These are phyloP conservation scores for Irpex rosettiformis DNA, from an alignment of 1,284 basidiomycete genomes.

Conservation along the genomic window DNA sequence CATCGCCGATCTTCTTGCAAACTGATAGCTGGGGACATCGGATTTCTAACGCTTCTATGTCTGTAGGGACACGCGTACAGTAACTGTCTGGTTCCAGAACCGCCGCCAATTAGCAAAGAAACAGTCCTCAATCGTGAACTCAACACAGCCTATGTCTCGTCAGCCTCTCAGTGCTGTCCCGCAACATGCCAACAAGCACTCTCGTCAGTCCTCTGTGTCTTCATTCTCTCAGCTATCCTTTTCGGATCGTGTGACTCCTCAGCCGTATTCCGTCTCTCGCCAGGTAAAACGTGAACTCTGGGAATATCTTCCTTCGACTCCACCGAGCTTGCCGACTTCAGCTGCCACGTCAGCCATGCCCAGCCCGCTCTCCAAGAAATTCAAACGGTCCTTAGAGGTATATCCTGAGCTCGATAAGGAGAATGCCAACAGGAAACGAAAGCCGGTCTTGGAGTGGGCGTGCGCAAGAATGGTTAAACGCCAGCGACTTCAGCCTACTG, in stretches of 20 bases:
- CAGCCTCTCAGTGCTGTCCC: constrained; percentile 10
- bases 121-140: constrained; percentile 13
- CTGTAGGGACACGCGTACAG: constrained; percentile 24
- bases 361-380: constrained; percentile 9
- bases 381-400: background rate
- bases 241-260: constrained; percentile 2
- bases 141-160: constrained; percentile 11
- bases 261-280: constrained; percentile 2
- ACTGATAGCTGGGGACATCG: background rate
- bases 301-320: constrained; percentile 21
- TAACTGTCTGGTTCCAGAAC: constrained; percentile 32
- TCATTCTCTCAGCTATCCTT: constrained; percentile 9
- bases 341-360: constrained; percentile 12
- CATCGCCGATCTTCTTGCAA: background rate
- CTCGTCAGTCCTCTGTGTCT: constrained; percentile 14
- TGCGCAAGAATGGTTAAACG: constrained; percentile 39
- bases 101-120: constrained; percentile 24
- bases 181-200: constrained; percentile 3
- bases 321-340: constrained; percentile 11
- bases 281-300: constrained; percentile 19
- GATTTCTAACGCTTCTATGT: background rate
- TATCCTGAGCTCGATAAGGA: background rate
- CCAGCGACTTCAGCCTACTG: constrained; percentile 15
- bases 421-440: constrained; percentile 6
- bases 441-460: constrained; percentile 44